These are phyloP conservation scores for Myxozyma lipomycoides DNA, from an alignment of 805 yeast species.

Conservation along the genomic window DNA sequence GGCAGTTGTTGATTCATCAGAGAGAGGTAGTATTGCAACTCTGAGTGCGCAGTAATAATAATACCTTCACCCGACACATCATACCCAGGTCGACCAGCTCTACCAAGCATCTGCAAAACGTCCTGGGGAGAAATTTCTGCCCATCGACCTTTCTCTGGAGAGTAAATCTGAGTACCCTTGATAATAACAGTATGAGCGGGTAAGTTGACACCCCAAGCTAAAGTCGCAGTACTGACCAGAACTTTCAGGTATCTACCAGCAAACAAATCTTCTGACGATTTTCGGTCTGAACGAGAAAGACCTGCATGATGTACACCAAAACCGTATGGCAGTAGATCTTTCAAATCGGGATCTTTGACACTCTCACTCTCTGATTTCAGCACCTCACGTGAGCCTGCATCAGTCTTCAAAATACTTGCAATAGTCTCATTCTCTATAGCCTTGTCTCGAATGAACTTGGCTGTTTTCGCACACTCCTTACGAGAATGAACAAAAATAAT, in stretches of 20 bases:
- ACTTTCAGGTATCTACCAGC: slow-evolving; percentile 43
- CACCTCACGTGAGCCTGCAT: slow-evolving; percentile 41
- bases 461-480: slow-evolving; percentile 47
- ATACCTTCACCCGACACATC: slow-evolving; percentile 50
- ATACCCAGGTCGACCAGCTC: slow-evolving; percentile 48
- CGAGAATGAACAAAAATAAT: slow-evolving; percentile 47
- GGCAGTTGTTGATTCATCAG: slow-evolving; percentile 45
- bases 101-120: slow-evolving; percentile 50
- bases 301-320: slow-evolving; percentile 62
- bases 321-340: slow-evolving; percentile 36
- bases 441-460: slow-evolving; percentile 34
- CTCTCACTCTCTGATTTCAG: slow-evolving; percentile 19
- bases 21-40: slow-evolving; percentile 41
- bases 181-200: slow-evolving; percentile 59
- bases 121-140: slow-evolving; percentile 44
- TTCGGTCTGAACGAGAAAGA: slow-evolving; percentile 46
- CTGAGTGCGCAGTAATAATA: slow-evolving; percentile 45
- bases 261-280: slow-evolving; percentile 45
- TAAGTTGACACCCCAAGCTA: slow-evolving; percentile 59
- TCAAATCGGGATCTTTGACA: slow-evolving; percentile 16
- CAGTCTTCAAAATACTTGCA: slow-evolving; percentile 45
- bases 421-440: slow-evolving; percentile 49
- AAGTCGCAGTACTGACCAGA: slow-evolving; percentile 57
- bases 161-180: slow-evolving; percentile 62
- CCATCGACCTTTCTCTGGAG: slow-evolving; percentile 81